phyloP scores from a whole-genome alignment of 805 yeast species.

The Starmera caribaea region DNA sequence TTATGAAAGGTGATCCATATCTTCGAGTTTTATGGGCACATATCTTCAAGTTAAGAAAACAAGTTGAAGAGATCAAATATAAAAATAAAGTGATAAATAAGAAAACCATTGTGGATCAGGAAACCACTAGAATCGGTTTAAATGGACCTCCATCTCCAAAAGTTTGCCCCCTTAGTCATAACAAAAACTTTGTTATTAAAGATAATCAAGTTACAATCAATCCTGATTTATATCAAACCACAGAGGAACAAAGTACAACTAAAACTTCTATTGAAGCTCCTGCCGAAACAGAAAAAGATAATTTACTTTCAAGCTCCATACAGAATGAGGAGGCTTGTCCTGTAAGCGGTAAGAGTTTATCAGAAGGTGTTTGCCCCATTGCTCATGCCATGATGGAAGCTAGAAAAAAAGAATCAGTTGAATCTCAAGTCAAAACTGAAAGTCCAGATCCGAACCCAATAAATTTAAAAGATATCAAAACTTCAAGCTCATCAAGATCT shows the following conservation, averaged over 20 bases:
- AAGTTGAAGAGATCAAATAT: constrained; percentile 18
- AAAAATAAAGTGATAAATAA: constrained; percentile 1
- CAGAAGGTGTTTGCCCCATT: constrained; percentile 13
- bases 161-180: no score
- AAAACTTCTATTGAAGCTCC: no score
- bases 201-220: no score
- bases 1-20: constrained; percentile 50
- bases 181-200: no score
- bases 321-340: neutral
- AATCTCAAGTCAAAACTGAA: neutral
- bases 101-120: neutral
- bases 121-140: neutral
- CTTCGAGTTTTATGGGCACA: constrained; percentile 45
- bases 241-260: no score
- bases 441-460: neutral
- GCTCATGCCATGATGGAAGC: constrained; percentile 6
- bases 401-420: neutral
- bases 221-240: no score
- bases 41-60: constrained; percentile 32
- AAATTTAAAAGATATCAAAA: no score
- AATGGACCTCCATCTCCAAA: no score
- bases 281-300: no score
- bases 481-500: no score
- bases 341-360: neutral
- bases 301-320: no score